Conservation (phyloP, 176 grass and related monocot species). For the Juncus effusus region DNA sequence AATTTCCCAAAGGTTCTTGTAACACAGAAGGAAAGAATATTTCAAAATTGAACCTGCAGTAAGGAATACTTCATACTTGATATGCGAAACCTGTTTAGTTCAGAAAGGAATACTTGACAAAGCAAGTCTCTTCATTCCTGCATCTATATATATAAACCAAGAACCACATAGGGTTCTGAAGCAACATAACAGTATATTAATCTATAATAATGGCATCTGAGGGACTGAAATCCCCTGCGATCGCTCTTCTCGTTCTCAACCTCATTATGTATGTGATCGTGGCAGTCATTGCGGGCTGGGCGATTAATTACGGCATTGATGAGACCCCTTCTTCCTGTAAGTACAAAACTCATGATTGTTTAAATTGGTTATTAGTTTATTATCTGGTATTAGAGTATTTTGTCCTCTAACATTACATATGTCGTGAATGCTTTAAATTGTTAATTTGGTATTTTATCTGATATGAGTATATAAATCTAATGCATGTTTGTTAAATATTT, state of each 20-base stretch:
- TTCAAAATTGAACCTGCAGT: no score
- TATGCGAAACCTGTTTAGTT: no score
- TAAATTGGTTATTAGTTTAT: not conserved
- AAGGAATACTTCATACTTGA: no score
- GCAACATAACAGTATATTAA: not conserved
- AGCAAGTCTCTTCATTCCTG: not conserved
- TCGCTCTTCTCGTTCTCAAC: constrained; percentile 69
- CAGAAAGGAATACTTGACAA: not conserved
- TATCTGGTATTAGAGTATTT: not conserved
- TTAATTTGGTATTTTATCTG: no score
- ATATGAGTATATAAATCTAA: no score
- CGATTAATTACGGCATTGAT: constrained; percentile 83
- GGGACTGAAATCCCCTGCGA: constrained; percentile 31
- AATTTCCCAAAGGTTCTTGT: no score
- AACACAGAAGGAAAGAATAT: no score
- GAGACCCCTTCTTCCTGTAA: constrained; percentile 44
- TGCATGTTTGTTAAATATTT: not conserved
- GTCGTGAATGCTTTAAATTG: not conserved
- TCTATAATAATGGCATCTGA: constrained; percentile 38
- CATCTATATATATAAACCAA: not conserved
- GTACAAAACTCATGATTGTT: not conserved
- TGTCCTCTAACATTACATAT: not conserved
- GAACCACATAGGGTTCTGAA: not conserved
- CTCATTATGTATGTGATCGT: constrained; percentile 68
- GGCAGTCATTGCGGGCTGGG: constrained; percentile 79